These are phyloP conservation scores for Cladosporium halotolerans DNA, from an alignment of 2,329 filamentous ascomycete genomes.

Conservation along the genomic window DNA sequence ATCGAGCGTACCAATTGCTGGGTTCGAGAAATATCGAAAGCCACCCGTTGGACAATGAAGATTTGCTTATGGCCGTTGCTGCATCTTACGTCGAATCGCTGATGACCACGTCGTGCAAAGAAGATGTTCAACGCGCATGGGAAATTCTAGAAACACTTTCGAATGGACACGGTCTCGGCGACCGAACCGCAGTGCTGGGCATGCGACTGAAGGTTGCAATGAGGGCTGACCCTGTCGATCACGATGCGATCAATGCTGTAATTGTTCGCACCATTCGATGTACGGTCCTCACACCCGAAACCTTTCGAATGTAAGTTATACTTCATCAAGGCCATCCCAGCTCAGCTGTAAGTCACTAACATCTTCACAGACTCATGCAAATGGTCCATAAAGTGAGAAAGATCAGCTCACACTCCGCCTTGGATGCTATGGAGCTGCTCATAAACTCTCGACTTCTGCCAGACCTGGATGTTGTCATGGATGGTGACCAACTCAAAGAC, in stretches of 20 bases:
- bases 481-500: constrained; percentile 22
- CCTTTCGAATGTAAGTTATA: constrained; percentile 50
- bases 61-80: constrained; percentile 60
- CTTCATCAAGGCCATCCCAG: background rate
- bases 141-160: constrained; percentile 57
- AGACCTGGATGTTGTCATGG: constrained; percentile 29
- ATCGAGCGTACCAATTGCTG: constrained; percentile 58
- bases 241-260: constrained; percentile 40
- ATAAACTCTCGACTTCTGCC: constrained; percentile 51
- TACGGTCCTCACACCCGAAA: constrained; percentile 55
- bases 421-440: constrained; percentile 56
- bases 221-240: constrained; percentile 31
- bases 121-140: constrained; percentile 47
- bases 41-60: constrained; percentile 51
- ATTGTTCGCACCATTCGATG: constrained; percentile 57
- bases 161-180: constrained; percentile 54
- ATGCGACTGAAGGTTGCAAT: constrained; percentile 63
- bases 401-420: constrained; percentile 33
- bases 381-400: constrained; percentile 60
- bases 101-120: constrained; percentile 35
- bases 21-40: constrained; percentile 40
- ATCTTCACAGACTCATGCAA: constrained; percentile 48
- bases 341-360: background rate
- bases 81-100: constrained; percentile 41
- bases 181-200: constrained; percentile 56